Conservation (phyloP, 192 early-diverging fungal genomes). For the Ramicandelaber brevisporus region DNA sequence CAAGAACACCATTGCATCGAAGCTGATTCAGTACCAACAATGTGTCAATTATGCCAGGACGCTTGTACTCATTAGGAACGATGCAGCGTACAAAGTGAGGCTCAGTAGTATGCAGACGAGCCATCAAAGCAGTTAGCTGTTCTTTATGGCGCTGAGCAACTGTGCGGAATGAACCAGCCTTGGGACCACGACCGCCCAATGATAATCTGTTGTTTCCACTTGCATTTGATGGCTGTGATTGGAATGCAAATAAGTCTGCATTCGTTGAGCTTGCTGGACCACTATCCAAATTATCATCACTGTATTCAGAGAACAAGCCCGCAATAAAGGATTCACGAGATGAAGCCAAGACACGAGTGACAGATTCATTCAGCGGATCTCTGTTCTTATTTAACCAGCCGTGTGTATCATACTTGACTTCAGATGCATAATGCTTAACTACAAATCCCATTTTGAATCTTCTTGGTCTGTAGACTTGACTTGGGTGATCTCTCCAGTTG, state of each 20-base stretch:
- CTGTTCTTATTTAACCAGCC: constrained; percentile 99
- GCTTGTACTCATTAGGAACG: constrained; percentile 80
- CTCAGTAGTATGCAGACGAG: constrained; percentile 66
- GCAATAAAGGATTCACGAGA: constrained; percentile 60
- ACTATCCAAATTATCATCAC: constrained; percentile 24
- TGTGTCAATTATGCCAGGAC: constrained; percentile 52
- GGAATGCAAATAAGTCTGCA: no score
- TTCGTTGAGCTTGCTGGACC: constrained; percentile 3
- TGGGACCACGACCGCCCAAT: constrained; percentile 16
- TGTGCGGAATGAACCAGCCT: constrained; percentile 78
- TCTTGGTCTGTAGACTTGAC: constrained; percentile 64
- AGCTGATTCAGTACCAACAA: constrained; percentile 79
- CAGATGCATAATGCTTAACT: constrained; percentile 81
- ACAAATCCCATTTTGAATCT: constrained; percentile 75
- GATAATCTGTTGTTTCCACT: constrained; percentile 5
- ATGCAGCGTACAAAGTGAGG: constrained; percentile 99
- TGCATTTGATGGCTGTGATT: no score
- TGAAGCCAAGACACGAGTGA: constrained; percentile 60
- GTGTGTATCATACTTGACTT: constrained; percentile 71
- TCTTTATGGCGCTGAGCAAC: constrained; percentile 90
- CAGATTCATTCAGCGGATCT: constrained; percentile 87
- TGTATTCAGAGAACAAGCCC: constrained; percentile 57
- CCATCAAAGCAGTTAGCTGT: constrained; percentile 68
- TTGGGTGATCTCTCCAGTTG: constrained; percentile 61
- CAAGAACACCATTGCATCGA: constrained; percentile 89